These are phyloP conservation scores for Sesbania bispinosa DNA, from an alignment of 306 rosid genomes.

Conservation along the genomic window DNA sequence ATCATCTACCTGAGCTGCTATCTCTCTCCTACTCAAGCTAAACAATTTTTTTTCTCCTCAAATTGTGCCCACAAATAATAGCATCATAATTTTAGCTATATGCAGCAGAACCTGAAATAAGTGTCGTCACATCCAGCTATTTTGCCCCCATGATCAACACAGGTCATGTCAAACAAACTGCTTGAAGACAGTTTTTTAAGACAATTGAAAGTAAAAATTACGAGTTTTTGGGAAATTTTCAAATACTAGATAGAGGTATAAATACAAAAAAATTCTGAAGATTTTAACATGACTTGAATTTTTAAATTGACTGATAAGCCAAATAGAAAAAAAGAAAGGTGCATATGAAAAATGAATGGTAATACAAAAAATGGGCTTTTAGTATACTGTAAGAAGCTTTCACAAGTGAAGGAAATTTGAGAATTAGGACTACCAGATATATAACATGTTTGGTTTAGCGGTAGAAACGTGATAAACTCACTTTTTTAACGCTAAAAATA, in stretches of 20 bases:
- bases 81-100: constrained; percentile 9
- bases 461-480: not conserved
- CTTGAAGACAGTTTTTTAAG: not conserved
- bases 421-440: too few relatives aligned
- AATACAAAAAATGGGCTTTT: not conserved
- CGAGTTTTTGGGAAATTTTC: not conserved
- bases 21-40: constrained; percentile 19
- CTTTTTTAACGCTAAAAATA: too few relatives aligned
- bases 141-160: constrained; percentile 1
- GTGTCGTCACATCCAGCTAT: constrained; percentile 18
- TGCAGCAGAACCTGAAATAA: constrained; percentile 18
- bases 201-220: not conserved
- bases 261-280: not conserved
- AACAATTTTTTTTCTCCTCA: constrained; percentile 4
- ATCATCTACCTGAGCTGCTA: constrained; percentile 19
- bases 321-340: not conserved
- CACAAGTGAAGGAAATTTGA: too few relatives aligned
- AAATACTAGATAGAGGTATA: not conserved
- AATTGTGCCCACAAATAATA: constrained; percentile 22
- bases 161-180: not conserved
- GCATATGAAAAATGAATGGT: not conserved
- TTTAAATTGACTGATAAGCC: not conserved
- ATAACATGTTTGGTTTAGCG: too few relatives aligned
- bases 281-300: too few relatives aligned
- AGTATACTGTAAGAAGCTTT: too few relatives aligned